These are phyloP conservation scores for Leavenworthia alabamica DNA, from an alignment of 345 rosid genomes.

Conservation along the genomic window DNA sequence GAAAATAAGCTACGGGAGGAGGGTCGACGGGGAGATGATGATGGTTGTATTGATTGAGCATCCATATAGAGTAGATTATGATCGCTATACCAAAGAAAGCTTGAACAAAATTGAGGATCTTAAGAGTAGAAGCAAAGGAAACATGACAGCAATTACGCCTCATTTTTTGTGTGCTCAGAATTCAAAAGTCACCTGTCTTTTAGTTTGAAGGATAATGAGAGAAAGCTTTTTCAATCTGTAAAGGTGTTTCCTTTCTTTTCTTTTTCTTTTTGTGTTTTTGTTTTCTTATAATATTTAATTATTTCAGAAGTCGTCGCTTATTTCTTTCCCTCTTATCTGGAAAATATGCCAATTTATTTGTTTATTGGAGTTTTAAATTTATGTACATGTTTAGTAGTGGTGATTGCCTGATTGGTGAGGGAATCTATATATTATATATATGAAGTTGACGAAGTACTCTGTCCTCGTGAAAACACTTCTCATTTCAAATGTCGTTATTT, in stretches of 20 bases:
- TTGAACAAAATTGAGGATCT: slow-evolving; percentile 62
- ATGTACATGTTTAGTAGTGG: too few species aligned
- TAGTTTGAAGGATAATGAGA: neutral
- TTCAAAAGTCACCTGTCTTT: neutral
- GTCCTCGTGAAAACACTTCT: too few species aligned
- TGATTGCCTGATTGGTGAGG: too few species aligned
- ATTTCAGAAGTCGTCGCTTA: neutral
- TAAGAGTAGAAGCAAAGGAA: slow-evolving; percentile 54
- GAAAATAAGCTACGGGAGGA: neutral
- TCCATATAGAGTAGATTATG: slow-evolving; percentile 72
- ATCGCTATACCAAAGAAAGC: slow-evolving; percentile 61
- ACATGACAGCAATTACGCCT: slow-evolving; percentile 64
- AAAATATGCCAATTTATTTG: neutral
- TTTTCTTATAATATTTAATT: too few species aligned
- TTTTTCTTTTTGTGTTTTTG: too few species aligned
- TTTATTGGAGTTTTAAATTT: too few species aligned
- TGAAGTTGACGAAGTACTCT: too few species aligned
- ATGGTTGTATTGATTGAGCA: slow-evolving; percentile 73
- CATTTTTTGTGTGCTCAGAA: slow-evolving; percentile 35
- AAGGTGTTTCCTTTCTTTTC: slow-evolving; percentile 4
- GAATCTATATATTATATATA: too few species aligned
- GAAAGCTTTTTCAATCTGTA: slow-evolving; percentile 1
- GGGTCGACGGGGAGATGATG: slow-evolving; percentile 36
- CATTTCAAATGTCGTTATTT: too few species aligned
- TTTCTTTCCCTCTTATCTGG: neutral